phyloP scores from a whole-genome alignment of 2,329 filamentous ascomycete species.

The Arthrinium puccinioides region DNA sequence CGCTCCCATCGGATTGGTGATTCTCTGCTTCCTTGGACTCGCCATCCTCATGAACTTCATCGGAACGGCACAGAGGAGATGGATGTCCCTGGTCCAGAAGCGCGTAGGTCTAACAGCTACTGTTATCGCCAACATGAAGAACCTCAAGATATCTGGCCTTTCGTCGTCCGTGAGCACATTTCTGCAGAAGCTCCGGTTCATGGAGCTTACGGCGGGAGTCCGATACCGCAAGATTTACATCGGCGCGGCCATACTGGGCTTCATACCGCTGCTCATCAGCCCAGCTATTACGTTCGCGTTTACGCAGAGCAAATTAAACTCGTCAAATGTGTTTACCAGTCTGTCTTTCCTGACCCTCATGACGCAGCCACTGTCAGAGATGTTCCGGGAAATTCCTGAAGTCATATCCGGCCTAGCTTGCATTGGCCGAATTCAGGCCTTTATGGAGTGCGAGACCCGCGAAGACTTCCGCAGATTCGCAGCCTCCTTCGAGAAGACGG shows the following conservation, averaged over 20 bases:
- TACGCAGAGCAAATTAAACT: conserved; percentile 14
- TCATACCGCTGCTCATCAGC: conserved; percentile 3
- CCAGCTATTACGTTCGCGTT: conserved; percentile 25
- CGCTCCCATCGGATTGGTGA: conserved; percentile 36
- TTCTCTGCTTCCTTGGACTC: conserved; percentile 12
- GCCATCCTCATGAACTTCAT: conserved; percentile 17
- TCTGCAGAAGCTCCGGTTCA: conserved; percentile 23
- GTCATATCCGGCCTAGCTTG: conserved; percentile 28
- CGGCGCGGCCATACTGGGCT: conserved; percentile 24
- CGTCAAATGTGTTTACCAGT: conserved; percentile 29
- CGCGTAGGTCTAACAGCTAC: conserved; percentile 20
- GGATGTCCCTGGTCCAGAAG: conserved; percentile 29
- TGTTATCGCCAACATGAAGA: conserved; percentile 32
- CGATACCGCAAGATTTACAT: conserved; percentile 26
- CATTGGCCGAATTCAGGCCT: conserved; percentile 30
- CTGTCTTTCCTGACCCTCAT: conserved; percentile 33
- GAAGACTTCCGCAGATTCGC: conserved; percentile 20
- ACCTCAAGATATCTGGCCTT: conserved; percentile 33
- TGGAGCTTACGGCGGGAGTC: conserved; percentile 27
- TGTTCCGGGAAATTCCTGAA: conserved; percentile 29
- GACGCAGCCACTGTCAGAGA: conserved; percentile 26
- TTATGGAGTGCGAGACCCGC: conserved; percentile 18
- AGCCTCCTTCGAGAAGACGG: no score
- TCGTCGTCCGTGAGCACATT: conserved; percentile 18
- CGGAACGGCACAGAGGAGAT: conserved; percentile 19